Percentiles rank a stretch among this genome's conserved stretches.
Conservation (phyloP, 306 rosid genomes). For the Rubus parviflorus region DNA sequence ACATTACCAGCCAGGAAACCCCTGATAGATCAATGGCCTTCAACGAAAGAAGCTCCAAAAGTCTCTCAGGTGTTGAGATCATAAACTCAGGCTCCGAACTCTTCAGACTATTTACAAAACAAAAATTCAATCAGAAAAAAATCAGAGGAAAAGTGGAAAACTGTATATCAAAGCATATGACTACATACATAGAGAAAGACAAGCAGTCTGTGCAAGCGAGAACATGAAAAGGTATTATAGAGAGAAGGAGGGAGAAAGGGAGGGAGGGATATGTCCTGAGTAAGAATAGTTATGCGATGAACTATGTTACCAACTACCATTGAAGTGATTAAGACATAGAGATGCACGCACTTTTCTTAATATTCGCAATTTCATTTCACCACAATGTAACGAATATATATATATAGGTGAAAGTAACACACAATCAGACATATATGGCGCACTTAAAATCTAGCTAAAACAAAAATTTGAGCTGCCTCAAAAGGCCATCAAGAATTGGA, state of each 20-base stretch:
- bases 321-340: background rate
- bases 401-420: background rate
- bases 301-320: background rate
- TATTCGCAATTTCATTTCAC: background rate
- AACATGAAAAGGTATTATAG: background rate
- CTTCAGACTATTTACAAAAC: conserved; percentile 54
- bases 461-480: background rate
- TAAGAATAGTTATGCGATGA: background rate
- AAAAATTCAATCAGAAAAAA: conserved; percentile 30
- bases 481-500: background rate
- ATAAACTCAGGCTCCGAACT: conserved; percentile 95
- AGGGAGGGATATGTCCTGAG: background rate
- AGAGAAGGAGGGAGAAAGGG: background rate
- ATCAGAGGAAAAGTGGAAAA: background rate
- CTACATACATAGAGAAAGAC: background rate
- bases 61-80: conserved; percentile 93
- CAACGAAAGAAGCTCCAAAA: conserved; percentile 75
- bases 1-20: conserved; percentile 73
- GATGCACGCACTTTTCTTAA: background rate
- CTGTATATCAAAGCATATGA: background rate
- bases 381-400: background rate
- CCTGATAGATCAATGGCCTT: conserved; percentile 86
- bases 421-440: background rate
- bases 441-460: background rate
- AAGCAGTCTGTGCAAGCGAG: background rate